Evolutionary conservation across 1,284 basidiomycete species (phyloP).

Genomic region (Ustilago sp.): DNA sequence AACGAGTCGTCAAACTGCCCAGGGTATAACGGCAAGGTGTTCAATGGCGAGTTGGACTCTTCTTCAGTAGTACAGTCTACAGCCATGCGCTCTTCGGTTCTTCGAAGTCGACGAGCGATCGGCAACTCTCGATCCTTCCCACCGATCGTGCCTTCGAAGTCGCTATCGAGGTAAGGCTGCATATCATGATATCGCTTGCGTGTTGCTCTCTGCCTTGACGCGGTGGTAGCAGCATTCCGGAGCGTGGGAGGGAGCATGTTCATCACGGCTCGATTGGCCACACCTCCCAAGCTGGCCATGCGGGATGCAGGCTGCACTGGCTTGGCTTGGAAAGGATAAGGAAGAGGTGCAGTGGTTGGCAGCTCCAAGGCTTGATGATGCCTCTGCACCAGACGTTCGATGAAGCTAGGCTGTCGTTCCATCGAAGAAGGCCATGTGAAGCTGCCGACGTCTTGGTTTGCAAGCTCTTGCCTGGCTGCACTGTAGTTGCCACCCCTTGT

Average conservation of each 20-base stretch:
- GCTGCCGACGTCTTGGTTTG: slow-evolving; percentile 36
- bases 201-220: slow-evolving; percentile 36
- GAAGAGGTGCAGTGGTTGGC: slow-evolving; percentile 21
- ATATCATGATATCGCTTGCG: slow-evolving; percentile 35
- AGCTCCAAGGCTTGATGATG: slow-evolving; percentile 29
- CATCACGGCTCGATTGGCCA: slow-evolving; percentile 40
- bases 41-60: slow-evolving; percentile 31
- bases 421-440: slow-evolving; percentile 35
- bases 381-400: slow-evolving; percentile 39
- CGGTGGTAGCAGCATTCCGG: slow-evolving; percentile 41
- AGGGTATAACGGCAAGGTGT: background rate
- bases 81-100: slow-evolving; percentile 41
- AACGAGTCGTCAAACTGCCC: slow-evolving; percentile 5
- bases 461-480: slow-evolving; percentile 27
- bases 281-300: slow-evolving; percentile 40
- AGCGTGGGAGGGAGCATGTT: slow-evolving; percentile 48
- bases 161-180: slow-evolving; percentile 51
- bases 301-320: slow-evolving; percentile 34
- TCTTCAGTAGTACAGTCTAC: slow-evolving; percentile 48
- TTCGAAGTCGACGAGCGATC: slow-evolving; percentile 47
- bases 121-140: slow-evolving; percentile 56
- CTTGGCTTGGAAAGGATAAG: slow-evolving; percentile 33
- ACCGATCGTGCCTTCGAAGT: slow-evolving; percentile 62
- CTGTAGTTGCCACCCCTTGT: slow-evolving; percentile 38
- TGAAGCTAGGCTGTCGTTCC: slow-evolving; percentile 45